A percentile compares a stretch with the other conserved stretches of the same genome.
Conservation (phyloP, 495 filamentous ascomycete species). For the Thermothielavioides terrestris region DNA sequence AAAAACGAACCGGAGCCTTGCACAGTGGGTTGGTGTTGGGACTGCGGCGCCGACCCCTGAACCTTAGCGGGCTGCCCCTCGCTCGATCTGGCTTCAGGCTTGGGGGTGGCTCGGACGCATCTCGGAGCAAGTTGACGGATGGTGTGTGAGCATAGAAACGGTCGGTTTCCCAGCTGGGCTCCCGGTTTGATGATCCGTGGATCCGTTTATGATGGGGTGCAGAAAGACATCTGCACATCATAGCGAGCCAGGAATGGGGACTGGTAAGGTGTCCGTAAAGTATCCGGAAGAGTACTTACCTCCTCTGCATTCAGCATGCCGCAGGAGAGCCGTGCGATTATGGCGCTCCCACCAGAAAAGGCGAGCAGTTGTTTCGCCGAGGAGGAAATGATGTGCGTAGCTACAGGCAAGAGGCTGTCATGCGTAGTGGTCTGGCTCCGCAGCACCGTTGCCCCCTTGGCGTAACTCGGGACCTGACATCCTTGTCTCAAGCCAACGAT, state of each 20-base stretch:
- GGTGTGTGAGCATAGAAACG: neutral
- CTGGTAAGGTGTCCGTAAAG: constrained; percentile 1
- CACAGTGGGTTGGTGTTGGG: constrained; percentile 8
- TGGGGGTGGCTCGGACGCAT: neutral
- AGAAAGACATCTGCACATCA: constrained; percentile 20
- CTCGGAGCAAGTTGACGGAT: neutral
- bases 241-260: neutral
- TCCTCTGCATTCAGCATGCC: neutral
- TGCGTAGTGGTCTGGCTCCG: constrained; percentile 7
- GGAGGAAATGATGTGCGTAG: neutral
- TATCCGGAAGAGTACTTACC: neutral
- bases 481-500: neutral
- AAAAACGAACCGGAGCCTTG: neutral
- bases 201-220: constrained; percentile 9
- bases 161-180: neutral
- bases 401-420: constrained; percentile 6
- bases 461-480: neutral
- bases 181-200: constrained; percentile 7
- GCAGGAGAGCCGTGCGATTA: constrained; percentile 3
- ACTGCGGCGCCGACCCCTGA: neutral
- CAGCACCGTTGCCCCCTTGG: constrained; percentile 3
- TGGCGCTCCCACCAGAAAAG: constrained; percentile 11
- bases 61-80: neutral
- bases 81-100: neutral
- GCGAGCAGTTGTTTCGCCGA: neutral